phyloP scores from a whole-genome alignment of 176 grass and related monocot genomes.

The Elymus sibiricus region DNA sequence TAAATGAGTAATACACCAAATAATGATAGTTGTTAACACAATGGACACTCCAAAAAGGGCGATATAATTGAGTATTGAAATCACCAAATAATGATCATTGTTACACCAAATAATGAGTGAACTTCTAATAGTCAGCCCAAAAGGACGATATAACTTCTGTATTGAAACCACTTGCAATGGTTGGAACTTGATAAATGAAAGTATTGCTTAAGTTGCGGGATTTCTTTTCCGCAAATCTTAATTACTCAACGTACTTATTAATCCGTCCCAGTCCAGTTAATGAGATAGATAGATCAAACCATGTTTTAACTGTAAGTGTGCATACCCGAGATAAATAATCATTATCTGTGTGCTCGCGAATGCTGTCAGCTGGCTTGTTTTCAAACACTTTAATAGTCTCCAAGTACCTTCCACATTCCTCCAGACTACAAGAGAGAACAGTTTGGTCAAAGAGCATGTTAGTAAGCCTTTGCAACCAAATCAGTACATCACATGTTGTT shows the following conservation, averaged over 20 bases:
- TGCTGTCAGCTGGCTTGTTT: constrained; percentile 89
- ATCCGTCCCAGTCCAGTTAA: neutral
- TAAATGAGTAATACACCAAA: constrained; percentile 11
- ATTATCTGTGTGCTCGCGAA: constrained; percentile 77
- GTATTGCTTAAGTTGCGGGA: neutral
- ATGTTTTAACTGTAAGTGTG: neutral
- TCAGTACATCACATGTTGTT: neutral
- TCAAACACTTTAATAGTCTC: constrained; percentile 99
- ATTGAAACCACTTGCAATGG: neutral
- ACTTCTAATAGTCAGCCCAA: neutral
- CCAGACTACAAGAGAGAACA: constrained; percentile 58
- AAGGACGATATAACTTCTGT: neutral
- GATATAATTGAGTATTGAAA: too few species aligned
- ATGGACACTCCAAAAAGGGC: too few species aligned
- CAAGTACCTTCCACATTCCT: constrained; percentile 94
- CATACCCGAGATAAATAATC: constrained; percentile 95
- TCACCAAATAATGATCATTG: neutral
- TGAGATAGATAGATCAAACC: constrained; percentile 13
- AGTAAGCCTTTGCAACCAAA: neutral
- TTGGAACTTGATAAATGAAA: constrained; percentile 4
- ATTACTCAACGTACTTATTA: neutral
- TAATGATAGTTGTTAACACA: too few species aligned
- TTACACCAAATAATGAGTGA: neutral
- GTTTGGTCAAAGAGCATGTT: constrained; percentile 18
- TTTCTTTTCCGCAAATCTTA: neutral